Conservation (phyloP, 2,329 filamentous ascomycete species). For the Dactylellina haptotyla region DNA sequence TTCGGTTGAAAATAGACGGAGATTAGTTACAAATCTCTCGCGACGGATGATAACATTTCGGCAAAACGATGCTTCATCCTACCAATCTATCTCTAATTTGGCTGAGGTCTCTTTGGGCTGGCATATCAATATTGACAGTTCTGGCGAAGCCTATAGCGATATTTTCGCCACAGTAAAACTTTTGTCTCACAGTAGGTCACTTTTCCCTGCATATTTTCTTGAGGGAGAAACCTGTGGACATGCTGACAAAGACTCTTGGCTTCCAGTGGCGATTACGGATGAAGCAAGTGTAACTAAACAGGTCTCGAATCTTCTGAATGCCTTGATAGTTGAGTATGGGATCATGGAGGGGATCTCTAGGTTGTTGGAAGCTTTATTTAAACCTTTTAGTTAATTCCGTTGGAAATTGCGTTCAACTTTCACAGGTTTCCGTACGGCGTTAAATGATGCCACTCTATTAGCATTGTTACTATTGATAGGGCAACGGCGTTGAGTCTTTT, state of each 20-base stretch:
- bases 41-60: constrained; percentile 24
- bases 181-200: constrained; percentile 11
- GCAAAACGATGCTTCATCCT: constrained; percentile 3
- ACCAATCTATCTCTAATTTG: neutral
- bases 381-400: neutral
- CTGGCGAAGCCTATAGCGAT: constrained; percentile 24
- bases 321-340: constrained; percentile 33
- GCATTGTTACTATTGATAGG: too few relatives aligned
- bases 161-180: constrained; percentile 17
- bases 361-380: constrained; percentile 28
- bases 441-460: too few relatives aligned
- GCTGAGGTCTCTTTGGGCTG: constrained; percentile 25
- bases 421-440: too few relatives aligned
- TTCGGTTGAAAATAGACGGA: neutral
- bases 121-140: constrained; percentile 12
- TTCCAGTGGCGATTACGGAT: constrained; percentile 9
- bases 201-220: neutral
- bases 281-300: constrained; percentile 19
- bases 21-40: constrained; percentile 22
- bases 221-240: neutral
- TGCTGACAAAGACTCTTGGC: too few relatives aligned
- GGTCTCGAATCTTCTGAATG: constrained; percentile 32
- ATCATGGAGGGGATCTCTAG: constrained; percentile 28
- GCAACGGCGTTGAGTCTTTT: too few relatives aligned
- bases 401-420: too few relatives aligned